Base-by-base conservation (phyloP, 176 grass and related monocot genomes). In the Eleusine indica region DNA sequence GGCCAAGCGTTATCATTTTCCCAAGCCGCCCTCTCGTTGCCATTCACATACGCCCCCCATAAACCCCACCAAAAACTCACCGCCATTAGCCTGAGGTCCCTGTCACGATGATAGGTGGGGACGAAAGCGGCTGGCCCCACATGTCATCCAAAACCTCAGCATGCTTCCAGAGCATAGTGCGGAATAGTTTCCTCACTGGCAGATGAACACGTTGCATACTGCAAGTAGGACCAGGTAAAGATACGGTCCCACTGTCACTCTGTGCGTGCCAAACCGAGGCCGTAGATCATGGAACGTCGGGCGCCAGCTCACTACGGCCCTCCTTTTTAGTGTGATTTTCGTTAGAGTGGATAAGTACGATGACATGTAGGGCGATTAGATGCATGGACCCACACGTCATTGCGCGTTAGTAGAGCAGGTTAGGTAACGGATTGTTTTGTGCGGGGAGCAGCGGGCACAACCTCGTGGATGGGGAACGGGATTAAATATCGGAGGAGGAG, bases 271-370 rank as follows among this genome's bases (percentile, higher is more conserved):
- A 14, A 51, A 12, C n/a, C 13, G 15, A 6, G 51, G n/a, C 4
- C 30, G 18, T 60, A 49, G 28, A 62, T 79, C 74, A 13, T 19
- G 0, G 68, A 86, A 74, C 79, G 52, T 44, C 18, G 25, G 25
- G 13, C 74, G 16, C 49, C 42, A 19, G 74, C 72, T 38, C 77
- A 79, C 44, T 69, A 7, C 35, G n/a, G 79, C 79, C 22, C 41
- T 44, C 14, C 25, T 43, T 11, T 63, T 30, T 39, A 17, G 61
- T 18, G 61, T 18, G 8, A 61, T 3, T 66, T n/a, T 8, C 11
- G 5, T 1, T 44, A 0, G 0, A 0, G 0, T 0, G 0, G 0
- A 1, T 3, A 0, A 1, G 0, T 0, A 0, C 2, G 0, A 5
- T 85, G 88, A 80, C 80, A 35, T 43, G 5, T 2, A 62, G 88